phyloP scores from a whole-genome alignment of 2,329 filamentous ascomycete genomes.

The Fusarium kyushuense region DNA sequence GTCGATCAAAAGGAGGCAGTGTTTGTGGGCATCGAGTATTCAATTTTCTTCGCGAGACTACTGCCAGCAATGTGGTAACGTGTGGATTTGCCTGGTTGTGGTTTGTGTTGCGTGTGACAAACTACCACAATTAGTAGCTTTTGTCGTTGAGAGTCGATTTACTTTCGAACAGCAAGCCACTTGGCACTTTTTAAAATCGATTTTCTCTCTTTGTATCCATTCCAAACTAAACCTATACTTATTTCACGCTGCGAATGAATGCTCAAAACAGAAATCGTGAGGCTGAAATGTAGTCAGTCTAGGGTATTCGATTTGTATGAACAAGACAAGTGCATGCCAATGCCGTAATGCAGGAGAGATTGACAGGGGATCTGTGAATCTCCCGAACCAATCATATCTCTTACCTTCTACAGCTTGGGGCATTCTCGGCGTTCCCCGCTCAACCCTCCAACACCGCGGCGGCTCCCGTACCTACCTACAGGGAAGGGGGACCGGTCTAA shows the following conservation, averaged over 20 bases:
- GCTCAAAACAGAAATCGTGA: not conserved
- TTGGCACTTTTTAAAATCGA: not conserved
- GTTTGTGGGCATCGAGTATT: not conserved
- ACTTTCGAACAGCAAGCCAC: not conserved
- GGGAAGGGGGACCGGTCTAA: slow-evolving; percentile 8
- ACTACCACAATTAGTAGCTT: not conserved
- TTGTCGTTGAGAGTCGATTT: not conserved
- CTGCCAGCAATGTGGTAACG: not conserved
- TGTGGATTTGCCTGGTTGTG: too few relatives aligned
- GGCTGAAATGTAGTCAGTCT: not conserved
- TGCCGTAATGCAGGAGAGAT: slow-evolving; percentile 18
- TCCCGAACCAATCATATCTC: slow-evolving; percentile 35
- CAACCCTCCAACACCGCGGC: slow-evolving; percentile 43
- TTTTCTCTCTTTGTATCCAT: not conserved
- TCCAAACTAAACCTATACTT: not conserved
- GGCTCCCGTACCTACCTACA: slow-evolving; percentile 37
- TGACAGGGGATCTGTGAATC: slow-evolving; percentile 24
- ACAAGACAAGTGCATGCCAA: slow-evolving; percentile 3
- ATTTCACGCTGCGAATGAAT: not conserved
- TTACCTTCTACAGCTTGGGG: slow-evolving; percentile 32
- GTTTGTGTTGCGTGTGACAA: not conserved
- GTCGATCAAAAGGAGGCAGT: not conserved
- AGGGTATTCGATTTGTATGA: slow-evolving; percentile 31
- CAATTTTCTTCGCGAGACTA: too few relatives aligned
- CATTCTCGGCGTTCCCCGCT: slow-evolving; percentile 38